phyloP scores from a whole-genome alignment of 306 rosid species.

The Medicago arabica region DNA sequence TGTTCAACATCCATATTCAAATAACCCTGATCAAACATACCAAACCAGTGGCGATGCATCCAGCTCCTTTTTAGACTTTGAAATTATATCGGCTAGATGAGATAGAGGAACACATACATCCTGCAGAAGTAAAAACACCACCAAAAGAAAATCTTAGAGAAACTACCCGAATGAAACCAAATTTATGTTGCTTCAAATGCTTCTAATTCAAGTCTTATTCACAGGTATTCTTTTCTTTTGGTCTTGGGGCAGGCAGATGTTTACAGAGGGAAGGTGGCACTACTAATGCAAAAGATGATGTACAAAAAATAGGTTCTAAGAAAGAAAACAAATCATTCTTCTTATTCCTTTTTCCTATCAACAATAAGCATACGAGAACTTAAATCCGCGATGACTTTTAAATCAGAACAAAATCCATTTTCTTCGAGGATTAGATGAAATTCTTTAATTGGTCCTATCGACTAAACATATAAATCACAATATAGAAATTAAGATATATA shows the following conservation, averaged over 20 bases:
- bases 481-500: conserved; percentile 21
- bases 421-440: conserved; percentile 8
- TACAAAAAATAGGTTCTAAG: neutral
- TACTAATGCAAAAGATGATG: neutral
- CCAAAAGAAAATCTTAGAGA: conserved; percentile 1
- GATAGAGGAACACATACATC: conserved; percentile 97
- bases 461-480: conserved; percentile 11
- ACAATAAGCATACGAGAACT: conserved; percentile 1
- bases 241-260: conserved; percentile 12
- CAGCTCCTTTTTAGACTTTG: conserved; percentile 77
- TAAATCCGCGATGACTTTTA: conserved; percentile 21
- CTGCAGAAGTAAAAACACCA: conserved; percentile 49
- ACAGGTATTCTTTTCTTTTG: conserved; percentile 26
- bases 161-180: conserved; percentile 17
- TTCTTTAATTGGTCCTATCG: conserved; percentile 31
- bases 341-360: conserved; percentile 17
- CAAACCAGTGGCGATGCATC: conserved; percentile 84
- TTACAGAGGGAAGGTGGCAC: conserved; percentile 24
- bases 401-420: conserved; percentile 13
- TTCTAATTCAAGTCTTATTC: conserved; percentile 27
- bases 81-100: conserved; percentile 82
- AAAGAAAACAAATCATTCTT: neutral
- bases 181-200: conserved; percentile 5
- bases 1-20: conserved; percentile 23
- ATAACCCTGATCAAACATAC: conserved; percentile 55